Base-by-base conservation (phyloP, 768 basidiomycete genomes). In the Tremella mesenterica region DNA sequence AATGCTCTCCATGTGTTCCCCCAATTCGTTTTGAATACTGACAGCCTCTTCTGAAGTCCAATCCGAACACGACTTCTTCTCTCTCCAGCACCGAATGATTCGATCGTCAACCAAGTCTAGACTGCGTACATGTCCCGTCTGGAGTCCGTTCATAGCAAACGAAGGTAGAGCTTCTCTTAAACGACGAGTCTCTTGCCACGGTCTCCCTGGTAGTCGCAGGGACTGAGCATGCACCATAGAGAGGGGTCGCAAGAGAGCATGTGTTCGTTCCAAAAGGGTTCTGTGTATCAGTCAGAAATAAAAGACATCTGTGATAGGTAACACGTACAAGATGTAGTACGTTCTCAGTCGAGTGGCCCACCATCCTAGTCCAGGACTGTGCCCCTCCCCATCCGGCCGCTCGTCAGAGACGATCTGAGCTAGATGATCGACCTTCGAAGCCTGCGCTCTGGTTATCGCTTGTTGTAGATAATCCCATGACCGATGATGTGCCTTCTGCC, bases 391-490 rank as follows among this genome's bases (percentile, higher is more conserved):
- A 18, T 36, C 33, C 10, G 33, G 33, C n/a, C 33, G 12, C 21
- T 25, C 21, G 16, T 45, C 26, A 20, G 25, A 16, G 8, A 23
- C 44, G 26, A 45, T 25, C 21, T 6, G n/a, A 14, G n/a, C 44
- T 8, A 45, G n/a, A 26, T 25, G 44, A 45, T 45, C 44, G 5
- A 45, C 28, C 44, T 21, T 45, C 7, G 28, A 25, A 4, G 18
- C 44, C 20, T 45, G 44, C 21, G 44, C 44, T 16, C 44, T 16
- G 8, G 44, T 45, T 4, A 45, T 28, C 8, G 44, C 44, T 25
- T 45, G 44, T 28, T 45, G 44, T 8, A 45, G 44, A 26, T 45
- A 45, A 26, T 28, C 26, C 44, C 44, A 45, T n/a, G 44, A 45
- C 44, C 44, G 44, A 7, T 45, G 18, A 25, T 45, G 44, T 16